Percentiles rank a stretch among this genome's conserved stretches.
These are phyloP conservation scores for Dendrobium nobile DNA, from an alignment of 106 monocot species.

Conservation along the genomic window DNA sequence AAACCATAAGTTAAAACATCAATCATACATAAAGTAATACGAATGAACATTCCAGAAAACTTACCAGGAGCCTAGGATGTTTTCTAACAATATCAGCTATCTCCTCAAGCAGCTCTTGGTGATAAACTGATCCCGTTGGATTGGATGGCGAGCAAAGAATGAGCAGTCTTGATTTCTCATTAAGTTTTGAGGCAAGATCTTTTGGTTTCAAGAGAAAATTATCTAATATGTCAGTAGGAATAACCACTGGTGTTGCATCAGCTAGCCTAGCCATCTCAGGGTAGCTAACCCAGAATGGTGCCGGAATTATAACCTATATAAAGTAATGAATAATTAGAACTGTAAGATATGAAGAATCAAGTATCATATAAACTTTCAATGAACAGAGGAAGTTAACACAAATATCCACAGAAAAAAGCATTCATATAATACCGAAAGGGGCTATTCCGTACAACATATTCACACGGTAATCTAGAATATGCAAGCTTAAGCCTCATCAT, in stretches of 20 bases:
- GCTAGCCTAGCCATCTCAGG: slow-evolving; percentile 97
- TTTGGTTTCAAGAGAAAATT: slow-evolving; percentile 76
- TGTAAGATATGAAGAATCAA: not conserved
- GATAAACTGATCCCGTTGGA: slow-evolving; percentile 95
- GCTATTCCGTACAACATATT: not conserved
- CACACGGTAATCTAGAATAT: not conserved
- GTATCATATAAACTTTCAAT: not conserved
- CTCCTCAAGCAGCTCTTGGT: slow-evolving; percentile 74
- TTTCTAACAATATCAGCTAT: slow-evolving; percentile 89
- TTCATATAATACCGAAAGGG: not conserved
- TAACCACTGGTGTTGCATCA: slow-evolving; percentile 73
- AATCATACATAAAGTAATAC: not conserved
- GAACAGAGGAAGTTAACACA: not conserved
- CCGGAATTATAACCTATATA: slow-evolving; percentile 80
- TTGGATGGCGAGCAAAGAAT: slow-evolving; percentile 96
- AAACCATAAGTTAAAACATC: not conserved
- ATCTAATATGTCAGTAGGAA: slow-evolving; percentile 74
- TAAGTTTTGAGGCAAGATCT: slow-evolving; percentile 53
- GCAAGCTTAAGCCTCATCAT: not conserved
- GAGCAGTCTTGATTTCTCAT: slow-evolving; percentile 79
- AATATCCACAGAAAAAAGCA: not conserved
- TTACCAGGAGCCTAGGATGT: slow-evolving; percentile 84
- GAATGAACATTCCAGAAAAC: not conserved
- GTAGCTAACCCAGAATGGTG: slow-evolving; percentile 96
- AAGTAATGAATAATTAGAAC: slow-evolving; percentile 8